phyloP scores from a whole-genome alignment of 1,284 basidiomycete species.

The Papiliotrema terrestris region DNA sequence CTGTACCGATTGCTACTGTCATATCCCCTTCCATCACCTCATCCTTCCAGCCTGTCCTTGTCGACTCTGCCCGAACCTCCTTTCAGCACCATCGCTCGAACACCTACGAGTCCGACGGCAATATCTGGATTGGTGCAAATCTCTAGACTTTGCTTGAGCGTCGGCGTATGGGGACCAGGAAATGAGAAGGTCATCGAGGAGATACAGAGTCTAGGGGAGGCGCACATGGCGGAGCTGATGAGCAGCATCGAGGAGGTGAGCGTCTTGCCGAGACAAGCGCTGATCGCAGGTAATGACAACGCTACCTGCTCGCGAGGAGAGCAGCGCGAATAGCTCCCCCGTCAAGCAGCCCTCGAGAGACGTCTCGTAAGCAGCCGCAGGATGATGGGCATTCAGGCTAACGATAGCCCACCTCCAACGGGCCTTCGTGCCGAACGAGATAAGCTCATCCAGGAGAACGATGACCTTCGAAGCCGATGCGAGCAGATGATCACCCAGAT shows the following conservation, averaged over 20 bases:
- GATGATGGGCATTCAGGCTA: not conserved
- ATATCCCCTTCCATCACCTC: constrained; percentile 37
- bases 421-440: constrained; percentile 34
- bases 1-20: constrained; percentile 42
- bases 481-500: constrained; percentile 43
- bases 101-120: constrained; percentile 30
- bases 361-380: not conserved
- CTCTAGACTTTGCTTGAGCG: constrained; percentile 35
- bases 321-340: constrained; percentile 1
- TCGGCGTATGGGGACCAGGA: constrained; percentile 37
- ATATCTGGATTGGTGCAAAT: constrained; percentile 32
- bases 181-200: constrained; percentile 45
- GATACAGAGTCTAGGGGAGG: constrained; percentile 43
- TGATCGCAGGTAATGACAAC: constrained; percentile 31
- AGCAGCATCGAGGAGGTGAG: constrained; percentile 43
- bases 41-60: constrained; percentile 30
- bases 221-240: constrained; percentile 45
- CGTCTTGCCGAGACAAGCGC: not conserved
- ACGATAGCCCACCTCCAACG: constrained; percentile 1
- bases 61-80: constrained; percentile 39
- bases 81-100: constrained; percentile 38
- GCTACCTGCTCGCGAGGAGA: constrained; percentile 20
- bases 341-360: not conserved
- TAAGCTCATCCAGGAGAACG: constrained; percentile 37
- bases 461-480: constrained; percentile 33